Percentiles rank a stretch among this genome's conserved stretches.
Evolutionary conservation across 2,329 filamentous ascomycete species (phyloP).

Genomic region (Furcasterigmium sp.): DNA sequence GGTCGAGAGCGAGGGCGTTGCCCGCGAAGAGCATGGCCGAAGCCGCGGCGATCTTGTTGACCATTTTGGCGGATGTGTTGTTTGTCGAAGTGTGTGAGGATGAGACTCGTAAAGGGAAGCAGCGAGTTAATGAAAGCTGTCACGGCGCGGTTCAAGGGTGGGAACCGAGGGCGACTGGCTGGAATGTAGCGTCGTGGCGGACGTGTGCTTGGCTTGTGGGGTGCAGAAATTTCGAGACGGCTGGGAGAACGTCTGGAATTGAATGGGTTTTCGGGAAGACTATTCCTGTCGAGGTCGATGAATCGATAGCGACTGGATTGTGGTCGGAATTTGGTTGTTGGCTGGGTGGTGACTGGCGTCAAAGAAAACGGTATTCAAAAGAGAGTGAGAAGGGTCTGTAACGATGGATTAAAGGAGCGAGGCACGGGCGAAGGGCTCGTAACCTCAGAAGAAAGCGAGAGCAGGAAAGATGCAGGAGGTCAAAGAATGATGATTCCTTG

Average conservation of each 20-base stretch:
- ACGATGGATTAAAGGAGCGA: slow-evolving; percentile 11
- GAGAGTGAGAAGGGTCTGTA: slow-evolving; percentile 11
- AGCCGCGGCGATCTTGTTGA: slow-evolving; percentile 17
- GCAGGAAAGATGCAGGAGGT: background rate
- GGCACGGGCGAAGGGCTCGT: slow-evolving; percentile 1
- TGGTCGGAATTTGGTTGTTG: background rate
- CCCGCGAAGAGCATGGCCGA: slow-evolving; percentile 36
- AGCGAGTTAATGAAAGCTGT: background rate
- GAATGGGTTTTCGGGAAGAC: background rate
- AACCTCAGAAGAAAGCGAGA: slow-evolving; percentile 1
- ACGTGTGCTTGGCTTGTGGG: background rate
- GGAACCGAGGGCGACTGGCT: background rate
- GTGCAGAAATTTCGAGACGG: background rate
- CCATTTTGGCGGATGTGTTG: slow-evolving; percentile 10
- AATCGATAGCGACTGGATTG: background rate
- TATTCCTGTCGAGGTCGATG: background rate
- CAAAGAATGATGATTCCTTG: background rate
- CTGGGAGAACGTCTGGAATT: background rate
- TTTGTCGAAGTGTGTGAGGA: background rate
- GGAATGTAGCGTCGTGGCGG: background rate
- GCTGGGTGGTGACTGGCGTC: background rate
- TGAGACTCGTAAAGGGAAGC: background rate
- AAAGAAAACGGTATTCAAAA: slow-evolving; percentile 10
- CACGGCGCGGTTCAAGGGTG: background rate
- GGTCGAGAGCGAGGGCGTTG: slow-evolving; percentile 40